phyloP scores from a whole-genome alignment of 257 asterid species.

The Avicennia marina region DNA sequence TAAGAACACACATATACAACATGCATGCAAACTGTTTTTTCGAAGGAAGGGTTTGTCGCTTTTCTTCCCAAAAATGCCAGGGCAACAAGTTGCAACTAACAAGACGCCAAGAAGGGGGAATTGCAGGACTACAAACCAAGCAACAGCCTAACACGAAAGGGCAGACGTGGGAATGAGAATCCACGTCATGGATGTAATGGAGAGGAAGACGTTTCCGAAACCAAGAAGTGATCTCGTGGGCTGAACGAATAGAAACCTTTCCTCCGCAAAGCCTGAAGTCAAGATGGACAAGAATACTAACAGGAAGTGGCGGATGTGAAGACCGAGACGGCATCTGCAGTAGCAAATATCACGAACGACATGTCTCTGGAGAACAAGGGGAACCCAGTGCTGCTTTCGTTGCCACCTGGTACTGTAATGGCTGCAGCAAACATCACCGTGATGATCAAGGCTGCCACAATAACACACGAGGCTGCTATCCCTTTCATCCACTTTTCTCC shows the following conservation, averaged over 20 bases:
- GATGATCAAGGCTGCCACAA: conserved; percentile 16
- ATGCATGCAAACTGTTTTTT: too few species aligned
- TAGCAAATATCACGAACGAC: background rate
- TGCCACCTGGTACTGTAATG: conserved; percentile 23
- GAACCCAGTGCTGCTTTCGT: background rate
- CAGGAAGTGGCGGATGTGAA: conserved; percentile 8
- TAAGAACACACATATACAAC: too few species aligned
- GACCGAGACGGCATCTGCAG: background rate
- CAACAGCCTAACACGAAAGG: background rate
- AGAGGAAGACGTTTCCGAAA: background rate
- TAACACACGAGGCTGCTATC: conserved; percentile 1
- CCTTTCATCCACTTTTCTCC: conserved; percentile 24
- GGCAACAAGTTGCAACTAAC: background rate
- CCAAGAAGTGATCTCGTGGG: too few species aligned
- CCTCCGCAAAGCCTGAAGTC: background rate
- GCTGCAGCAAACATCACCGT: conserved; percentile 20
- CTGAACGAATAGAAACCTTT: too few species aligned
- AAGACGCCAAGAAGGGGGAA: background rate
- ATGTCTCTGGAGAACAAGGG: background rate
- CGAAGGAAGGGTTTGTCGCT: too few species aligned
- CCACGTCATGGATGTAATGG: conserved; percentile 1
- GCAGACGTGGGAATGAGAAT: too few species aligned
- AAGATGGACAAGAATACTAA: conserved; percentile 4
- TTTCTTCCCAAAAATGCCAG: background rate
- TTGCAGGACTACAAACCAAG: background rate